phyloP scores from a whole-genome alignment of 768 basidiomycete species.

The Suillus cothurnatus region DNA sequence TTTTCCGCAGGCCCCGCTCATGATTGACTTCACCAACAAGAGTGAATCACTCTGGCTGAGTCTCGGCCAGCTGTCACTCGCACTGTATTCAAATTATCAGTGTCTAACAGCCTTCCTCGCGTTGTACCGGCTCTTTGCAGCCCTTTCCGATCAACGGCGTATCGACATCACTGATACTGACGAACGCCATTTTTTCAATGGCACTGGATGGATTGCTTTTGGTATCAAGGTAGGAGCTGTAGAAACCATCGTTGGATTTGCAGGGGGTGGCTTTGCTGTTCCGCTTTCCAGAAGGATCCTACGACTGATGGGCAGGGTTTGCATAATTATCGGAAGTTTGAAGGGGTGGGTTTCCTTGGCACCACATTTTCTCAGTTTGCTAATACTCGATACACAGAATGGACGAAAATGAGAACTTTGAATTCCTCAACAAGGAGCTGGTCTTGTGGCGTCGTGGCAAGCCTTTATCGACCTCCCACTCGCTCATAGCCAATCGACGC shows the following conservation, averaged over 20 bases:
- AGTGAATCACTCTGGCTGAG: conserved; percentile 51
- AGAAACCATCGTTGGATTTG: conserved; percentile 69
- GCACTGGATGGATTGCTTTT: conserved; percentile 65
- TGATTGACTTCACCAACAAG: conserved; percentile 44
- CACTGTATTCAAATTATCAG: conserved; percentile 60
- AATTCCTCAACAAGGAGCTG: conserved; percentile 44
- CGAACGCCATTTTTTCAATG: conserved; percentile 53
- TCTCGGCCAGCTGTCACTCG: conserved; percentile 62
- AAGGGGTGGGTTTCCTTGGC: conserved; percentile 58
- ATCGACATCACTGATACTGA: conserved; percentile 50
- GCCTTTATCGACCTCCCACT: conserved; percentile 42
- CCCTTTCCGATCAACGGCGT: conserved; percentile 50
- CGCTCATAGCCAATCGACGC: conserved; percentile 58
- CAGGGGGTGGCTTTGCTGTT: conserved; percentile 51
- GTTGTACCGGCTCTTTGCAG: conserved; percentile 57
- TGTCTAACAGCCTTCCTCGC: conserved; percentile 57
- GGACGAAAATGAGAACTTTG: conserved; percentile 57
- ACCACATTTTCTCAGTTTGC: neutral
- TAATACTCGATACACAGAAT: conserved; percentile 31
- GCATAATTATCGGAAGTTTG: conserved; percentile 60
- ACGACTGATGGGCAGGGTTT: conserved; percentile 53
- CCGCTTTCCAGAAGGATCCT: conserved; percentile 59
- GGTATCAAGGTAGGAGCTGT: conserved; percentile 64
- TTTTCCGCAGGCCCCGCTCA: conserved; percentile 19
- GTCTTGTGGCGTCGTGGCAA: conserved; percentile 21